Conservation (phyloP, 2,329 filamentous ascomycete species). For the Hypoxylon sp. region DNA sequence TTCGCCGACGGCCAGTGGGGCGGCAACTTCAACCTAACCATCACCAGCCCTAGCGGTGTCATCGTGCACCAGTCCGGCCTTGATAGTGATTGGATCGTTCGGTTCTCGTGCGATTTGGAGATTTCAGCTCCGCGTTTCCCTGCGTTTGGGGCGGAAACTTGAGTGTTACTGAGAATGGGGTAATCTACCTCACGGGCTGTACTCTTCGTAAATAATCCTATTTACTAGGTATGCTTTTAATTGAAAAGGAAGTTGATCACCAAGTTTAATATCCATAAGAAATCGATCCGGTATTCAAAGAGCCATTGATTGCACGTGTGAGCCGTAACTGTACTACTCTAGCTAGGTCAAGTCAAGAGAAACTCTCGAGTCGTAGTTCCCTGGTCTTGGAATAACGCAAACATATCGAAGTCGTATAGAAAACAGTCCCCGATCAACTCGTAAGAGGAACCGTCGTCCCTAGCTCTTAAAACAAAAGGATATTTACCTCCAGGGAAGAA, state of each 20-base stretch:
- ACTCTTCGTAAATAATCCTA: not conserved
- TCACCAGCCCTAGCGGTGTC: constrained; percentile 43
- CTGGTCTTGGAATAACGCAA: constrained; percentile 23
- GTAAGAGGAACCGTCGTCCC: constrained; percentile 21
- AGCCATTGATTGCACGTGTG: not conserved
- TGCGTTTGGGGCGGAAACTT: constrained; percentile 29
- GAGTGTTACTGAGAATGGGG: not conserved
- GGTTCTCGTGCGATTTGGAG: constrained; percentile 31
- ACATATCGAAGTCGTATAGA: constrained; percentile 39
- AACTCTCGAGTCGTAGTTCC: constrained; percentile 20
- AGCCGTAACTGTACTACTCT: not conserved
- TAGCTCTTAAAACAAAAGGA: constrained; percentile 34
- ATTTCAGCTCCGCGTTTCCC: constrained; percentile 28
- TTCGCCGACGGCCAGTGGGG: constrained; percentile 37
- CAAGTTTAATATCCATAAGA: not conserved
- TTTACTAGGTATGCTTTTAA: not conserved
- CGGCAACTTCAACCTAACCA: constrained; percentile 36
- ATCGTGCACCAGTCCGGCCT: constrained; percentile 39
- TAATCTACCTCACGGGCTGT: not conserved
- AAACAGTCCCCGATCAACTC: constrained; percentile 40
- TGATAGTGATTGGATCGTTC: constrained; percentile 36
- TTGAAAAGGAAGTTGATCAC: not conserved
- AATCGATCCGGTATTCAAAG: not conserved
- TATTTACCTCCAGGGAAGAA: constrained; percentile 38
- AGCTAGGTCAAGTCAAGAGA: constrained; percentile 5